A percentile compares a stretch with the other conserved stretches of the same genome.
phyloP scores from a whole-genome alignment of 2,329 filamentous ascomycete species.

The Trematosphaeria pertusa region DNA sequence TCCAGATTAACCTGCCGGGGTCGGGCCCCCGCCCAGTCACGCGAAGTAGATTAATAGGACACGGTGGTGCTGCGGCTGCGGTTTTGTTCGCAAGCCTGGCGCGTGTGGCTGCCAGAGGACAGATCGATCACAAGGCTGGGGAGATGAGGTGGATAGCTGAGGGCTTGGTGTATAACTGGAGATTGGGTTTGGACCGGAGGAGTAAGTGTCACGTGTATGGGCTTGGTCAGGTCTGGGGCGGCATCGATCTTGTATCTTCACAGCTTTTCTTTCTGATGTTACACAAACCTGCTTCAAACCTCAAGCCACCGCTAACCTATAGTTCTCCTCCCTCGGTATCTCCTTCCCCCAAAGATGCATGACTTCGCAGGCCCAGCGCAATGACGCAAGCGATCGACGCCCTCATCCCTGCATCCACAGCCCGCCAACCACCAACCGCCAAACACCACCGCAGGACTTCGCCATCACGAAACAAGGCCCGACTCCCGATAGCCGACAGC shows the following conservation, averaged over 20 bases:
- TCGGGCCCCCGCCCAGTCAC: conserved; percentile 6
- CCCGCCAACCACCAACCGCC: conserved; percentile 11
- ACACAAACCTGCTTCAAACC: conserved; percentile 2
- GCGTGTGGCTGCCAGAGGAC: conserved; percentile 17
- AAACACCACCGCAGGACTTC: not conserved
- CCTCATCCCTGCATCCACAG: conserved; percentile 8
- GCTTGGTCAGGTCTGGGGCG: not conserved
- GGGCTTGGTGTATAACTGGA: not conserved
- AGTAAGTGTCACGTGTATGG: not conserved
- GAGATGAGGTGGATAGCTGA: conserved; percentile 1
- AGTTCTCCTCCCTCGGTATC: too few species aligned
- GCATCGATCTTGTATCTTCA: not conserved
- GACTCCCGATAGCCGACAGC: conserved; percentile 4
- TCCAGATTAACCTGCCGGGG: conserved; percentile 30
- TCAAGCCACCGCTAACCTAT: not conserved
- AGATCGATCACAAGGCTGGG: too few species aligned
- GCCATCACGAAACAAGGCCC: conserved; percentile 21
- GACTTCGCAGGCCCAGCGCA: not conserved
- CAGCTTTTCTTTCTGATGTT: not conserved
- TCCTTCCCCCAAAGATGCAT: not conserved
- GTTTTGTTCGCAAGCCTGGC: too few species aligned
- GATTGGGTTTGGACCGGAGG: not conserved
- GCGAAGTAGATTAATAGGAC: conserved; percentile 31
- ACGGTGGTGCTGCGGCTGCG: too few species aligned
- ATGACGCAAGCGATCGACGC: conserved; percentile 18